phyloP scores from a whole-genome alignment of 805 yeast genomes.

The Nakazawaea laoshanensis region DNA sequence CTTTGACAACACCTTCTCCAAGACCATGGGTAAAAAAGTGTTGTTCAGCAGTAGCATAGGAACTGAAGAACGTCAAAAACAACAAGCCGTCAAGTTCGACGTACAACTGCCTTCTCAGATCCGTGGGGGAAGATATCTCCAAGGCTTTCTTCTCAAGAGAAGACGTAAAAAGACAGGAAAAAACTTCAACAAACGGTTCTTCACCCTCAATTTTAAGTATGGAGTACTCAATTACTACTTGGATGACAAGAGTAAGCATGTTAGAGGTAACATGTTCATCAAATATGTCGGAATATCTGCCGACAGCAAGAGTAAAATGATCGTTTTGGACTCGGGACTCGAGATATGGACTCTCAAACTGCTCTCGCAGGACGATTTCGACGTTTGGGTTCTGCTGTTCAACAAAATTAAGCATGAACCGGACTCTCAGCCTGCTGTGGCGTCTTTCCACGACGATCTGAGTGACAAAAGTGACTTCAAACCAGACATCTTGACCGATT shows the following conservation, averaged over 20 bases:
- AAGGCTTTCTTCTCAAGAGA: conserved; percentile 66
- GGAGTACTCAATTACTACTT: conserved; percentile 78
- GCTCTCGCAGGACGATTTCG: conserved; percentile 53
- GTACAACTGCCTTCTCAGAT: conserved; percentile 26
- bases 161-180: conserved; percentile 77
- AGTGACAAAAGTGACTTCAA: conserved; percentile 1
- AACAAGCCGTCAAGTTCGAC: conserved; percentile 18
- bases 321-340: conserved; percentile 88
- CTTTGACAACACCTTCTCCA: conserved; percentile 87
- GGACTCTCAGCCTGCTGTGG: no score
- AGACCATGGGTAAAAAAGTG: conserved; percentile 74
- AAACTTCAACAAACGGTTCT: conserved; percentile 80
- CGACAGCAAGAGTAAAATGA: conserved; percentile 53
- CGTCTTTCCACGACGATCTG: no score
- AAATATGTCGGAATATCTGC: conserved; percentile 78
- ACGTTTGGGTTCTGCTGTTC: conserved; percentile 77
- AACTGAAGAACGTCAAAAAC: conserved; percentile 8
- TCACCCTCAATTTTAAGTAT: conserved; percentile 71
- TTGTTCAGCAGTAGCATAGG: conserved; percentile 44
- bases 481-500: conserved; percentile 5
- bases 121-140: conserved; percentile 63
- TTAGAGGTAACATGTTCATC: conserved; percentile 90
- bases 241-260: conserved; percentile 59
- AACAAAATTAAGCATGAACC: conserved; percentile 38
- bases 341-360: conserved; percentile 90